Conservation (phyloP, 768 basidiomycete genomes). For the Russula olivacea region DNA sequence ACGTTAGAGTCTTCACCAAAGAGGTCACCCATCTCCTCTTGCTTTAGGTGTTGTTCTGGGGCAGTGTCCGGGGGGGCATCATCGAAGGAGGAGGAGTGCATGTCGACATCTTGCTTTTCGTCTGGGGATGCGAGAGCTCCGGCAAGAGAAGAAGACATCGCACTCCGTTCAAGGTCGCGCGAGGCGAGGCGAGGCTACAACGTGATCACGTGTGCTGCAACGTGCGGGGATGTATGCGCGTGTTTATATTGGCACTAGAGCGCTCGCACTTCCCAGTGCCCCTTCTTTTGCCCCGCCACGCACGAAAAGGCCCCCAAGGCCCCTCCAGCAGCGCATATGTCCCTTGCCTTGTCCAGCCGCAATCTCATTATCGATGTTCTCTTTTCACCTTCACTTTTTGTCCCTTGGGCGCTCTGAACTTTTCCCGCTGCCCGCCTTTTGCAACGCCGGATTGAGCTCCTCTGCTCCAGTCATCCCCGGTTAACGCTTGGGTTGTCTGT, state of each 20-base stretch:
- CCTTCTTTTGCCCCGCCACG: not conserved
- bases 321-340: not conserved
- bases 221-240: constrained; percentile 3
- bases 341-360: not conserved
- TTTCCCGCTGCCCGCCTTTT: not conserved
- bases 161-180: not conserved
- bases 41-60: constrained; percentile 18
- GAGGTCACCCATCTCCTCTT: constrained; percentile 61
- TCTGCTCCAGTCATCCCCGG: too few species aligned
- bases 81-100: constrained; percentile 7
- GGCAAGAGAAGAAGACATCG: constrained; percentile 14
- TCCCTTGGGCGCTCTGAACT: not conserved
- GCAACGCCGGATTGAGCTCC: not conserved
- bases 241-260: constrained; percentile 7
- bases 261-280: not conserved
- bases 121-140: constrained; percentile 15
- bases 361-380: not conserved
- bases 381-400: not conserved
- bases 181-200: not conserved
- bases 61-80: constrained; percentile 7
- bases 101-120: constrained; percentile 12
- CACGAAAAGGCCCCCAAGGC: not conserved
- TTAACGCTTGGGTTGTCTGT: not conserved
- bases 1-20: constrained; percentile 66
- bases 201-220: not conserved